Conservation (phyloP, 2,329 filamentous ascomycete genomes). For the Botrytis medusae region DNA sequence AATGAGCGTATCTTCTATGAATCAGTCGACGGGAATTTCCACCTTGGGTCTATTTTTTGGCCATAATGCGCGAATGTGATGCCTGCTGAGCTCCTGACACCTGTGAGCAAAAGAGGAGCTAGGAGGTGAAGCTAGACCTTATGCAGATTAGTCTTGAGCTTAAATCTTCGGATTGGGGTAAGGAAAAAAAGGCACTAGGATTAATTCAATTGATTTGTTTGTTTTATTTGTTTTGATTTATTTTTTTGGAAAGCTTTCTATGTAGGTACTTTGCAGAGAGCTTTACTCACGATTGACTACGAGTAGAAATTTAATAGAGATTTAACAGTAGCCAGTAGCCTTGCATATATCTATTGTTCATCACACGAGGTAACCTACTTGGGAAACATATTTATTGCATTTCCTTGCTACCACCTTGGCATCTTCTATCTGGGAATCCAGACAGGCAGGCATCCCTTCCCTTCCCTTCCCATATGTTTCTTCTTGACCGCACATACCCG, state of each 20-base stretch:
- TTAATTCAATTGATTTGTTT: neutral
- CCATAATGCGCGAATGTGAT: neutral
- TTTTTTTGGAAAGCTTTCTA: neutral
- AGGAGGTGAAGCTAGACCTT: accelerated
- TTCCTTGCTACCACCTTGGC: neutral
- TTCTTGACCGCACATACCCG: neutral
- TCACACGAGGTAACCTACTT: neutral
- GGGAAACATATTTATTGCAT: neutral
- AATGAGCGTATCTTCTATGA: neutral
- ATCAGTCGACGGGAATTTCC: neutral
- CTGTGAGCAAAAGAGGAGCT: neutral
- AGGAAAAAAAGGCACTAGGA: neutral
- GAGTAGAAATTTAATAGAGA: too few relatives aligned
- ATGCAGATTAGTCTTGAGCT: neutral
- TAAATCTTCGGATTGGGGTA: slow-evolving; percentile 7
- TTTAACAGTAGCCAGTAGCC: too few relatives aligned
- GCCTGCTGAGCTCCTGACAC: neutral
- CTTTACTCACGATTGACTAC: too few relatives aligned
- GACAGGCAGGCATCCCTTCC: neutral
- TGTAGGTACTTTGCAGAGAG: too few relatives aligned
- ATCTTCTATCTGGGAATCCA: neutral
- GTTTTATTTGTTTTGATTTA: neutral
- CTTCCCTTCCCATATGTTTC: neutral
- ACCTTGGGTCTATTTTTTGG: neutral
- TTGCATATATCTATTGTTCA: neutral